Evolutionary conservation across 2,329 filamentous ascomycete species (phyloP).

Genomic region (Colletotrichum coccodes): DNA sequence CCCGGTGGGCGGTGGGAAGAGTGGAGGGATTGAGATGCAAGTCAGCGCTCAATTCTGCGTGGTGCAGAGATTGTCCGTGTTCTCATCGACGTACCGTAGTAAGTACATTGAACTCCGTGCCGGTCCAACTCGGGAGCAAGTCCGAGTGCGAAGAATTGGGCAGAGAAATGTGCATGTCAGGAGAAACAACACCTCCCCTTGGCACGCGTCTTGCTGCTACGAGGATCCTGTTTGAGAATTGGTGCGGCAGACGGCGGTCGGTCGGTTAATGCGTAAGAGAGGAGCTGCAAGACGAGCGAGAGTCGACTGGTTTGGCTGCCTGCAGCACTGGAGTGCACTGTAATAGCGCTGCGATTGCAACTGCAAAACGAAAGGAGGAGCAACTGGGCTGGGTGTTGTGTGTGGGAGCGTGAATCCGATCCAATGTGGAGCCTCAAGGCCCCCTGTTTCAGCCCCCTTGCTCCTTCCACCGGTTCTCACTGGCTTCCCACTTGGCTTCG

Average conservation of each 20-base stretch:
- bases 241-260: not conserved
- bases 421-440: slow-evolving; percentile 18
- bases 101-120: too few species aligned
- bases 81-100: not conserved
- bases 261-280: not conserved
- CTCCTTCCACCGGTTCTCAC: slow-evolving; percentile 14
- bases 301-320: not conserved
- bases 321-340: too few species aligned
- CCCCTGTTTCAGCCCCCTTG: slow-evolving; percentile 32
- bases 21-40: slow-evolving; percentile 18
- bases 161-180: not conserved
- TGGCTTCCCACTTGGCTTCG: slow-evolving; percentile 9
- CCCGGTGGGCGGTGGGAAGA: not conserved
- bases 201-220: slow-evolving; percentile 16
- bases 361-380: not conserved
- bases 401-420: not conserved
- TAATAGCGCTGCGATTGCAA: not conserved
- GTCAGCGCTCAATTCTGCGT: slow-evolving; percentile 3
- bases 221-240: slow-evolving; percentile 8
- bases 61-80: not conserved
- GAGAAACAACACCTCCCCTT: not conserved
- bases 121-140: not conserved
- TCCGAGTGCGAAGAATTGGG: too few species aligned
- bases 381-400: not conserved
- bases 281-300: not conserved